phyloP scores from a whole-genome alignment of 2,329 filamentous ascomycete genomes.

The Ceratocystis ficicola region DNA sequence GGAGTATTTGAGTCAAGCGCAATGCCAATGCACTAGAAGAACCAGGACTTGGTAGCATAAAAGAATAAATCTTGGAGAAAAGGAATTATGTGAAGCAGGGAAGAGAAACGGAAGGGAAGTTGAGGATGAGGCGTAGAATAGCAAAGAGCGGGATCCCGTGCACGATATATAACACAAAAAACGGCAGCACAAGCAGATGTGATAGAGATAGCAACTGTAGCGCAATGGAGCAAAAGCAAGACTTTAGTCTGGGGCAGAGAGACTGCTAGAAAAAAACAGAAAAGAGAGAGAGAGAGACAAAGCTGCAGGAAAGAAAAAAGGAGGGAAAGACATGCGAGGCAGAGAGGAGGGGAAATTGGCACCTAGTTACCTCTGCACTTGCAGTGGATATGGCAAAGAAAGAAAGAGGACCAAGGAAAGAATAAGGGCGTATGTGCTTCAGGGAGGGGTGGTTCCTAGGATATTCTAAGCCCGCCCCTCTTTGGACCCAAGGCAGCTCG shows the following conservation, averaged over 20 bases:
- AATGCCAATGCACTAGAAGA: slow-evolving; percentile 12
- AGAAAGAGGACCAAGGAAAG: neutral
- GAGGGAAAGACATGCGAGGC: neutral
- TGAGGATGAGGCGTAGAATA: neutral
- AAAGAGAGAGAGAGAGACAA: neutral
- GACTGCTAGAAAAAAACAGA: neutral
- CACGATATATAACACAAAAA: slow-evolving; percentile 16
- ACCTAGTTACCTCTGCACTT: neutral
- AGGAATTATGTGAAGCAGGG: slow-evolving; percentile 2
- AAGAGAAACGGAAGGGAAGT: slow-evolving; percentile 2
- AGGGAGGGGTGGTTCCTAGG: neutral
- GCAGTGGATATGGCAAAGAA: neutral
- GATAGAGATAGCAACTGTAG: neutral
- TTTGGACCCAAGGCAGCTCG: neutral
- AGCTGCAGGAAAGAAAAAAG: neutral
- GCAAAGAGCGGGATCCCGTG: slow-evolving; percentile 12
- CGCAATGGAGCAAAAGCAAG: neutral
- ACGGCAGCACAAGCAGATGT: neutral
- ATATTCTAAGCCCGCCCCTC: neutral
- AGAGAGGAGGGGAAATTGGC: slow-evolving; percentile 24
- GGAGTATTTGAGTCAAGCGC: slow-evolving; percentile 13
- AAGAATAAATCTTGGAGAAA: slow-evolving; percentile 4
- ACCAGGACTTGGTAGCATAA: neutral
- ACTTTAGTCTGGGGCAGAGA: neutral
- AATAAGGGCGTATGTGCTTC: neutral